Base-by-base conservation (phyloP, 192 early-diverging fungal species). In the Pilobolus umbonatus region DNA sequence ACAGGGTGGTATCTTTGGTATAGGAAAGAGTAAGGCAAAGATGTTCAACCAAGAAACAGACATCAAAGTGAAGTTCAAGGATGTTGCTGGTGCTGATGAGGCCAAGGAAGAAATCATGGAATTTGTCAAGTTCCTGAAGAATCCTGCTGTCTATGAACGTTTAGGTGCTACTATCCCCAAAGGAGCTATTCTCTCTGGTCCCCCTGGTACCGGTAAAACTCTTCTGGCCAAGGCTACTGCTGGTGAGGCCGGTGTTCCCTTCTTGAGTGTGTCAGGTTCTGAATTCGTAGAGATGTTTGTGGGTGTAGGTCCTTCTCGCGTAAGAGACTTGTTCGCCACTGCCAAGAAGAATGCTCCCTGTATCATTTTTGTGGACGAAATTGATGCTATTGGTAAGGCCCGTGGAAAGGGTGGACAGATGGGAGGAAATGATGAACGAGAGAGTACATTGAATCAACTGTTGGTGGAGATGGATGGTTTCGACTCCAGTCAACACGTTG, bases 231-330 rank as follows among this genome's bases (percentile, higher is more conserved):
- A 99, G 75, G 97, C 97, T 4, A 99, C 97, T 17, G 97, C 97
- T 7, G 97, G 97, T 26, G 97, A 99, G 73, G 97, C 97, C 5
- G 95, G 92, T 32, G 94, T 96, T 4, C 94, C 97, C 10, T 99
- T 99, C 74, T 74, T 99, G 31, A 90, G 87, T 56, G 97, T 99
- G n/a, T 98, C 95, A 5, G 97, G 97, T 9, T 98, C 95, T 1
- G 97, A 99, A 71, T 99, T 99, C 65, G 90, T 98, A 26, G 97
- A 99, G 72, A 99, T 99, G 97, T 99, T 99, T 92, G 97, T 99
- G 22, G 97, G 97, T 67, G 97, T 99, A 21, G 97, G 97, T 21
- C 90, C 81, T 32, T 83, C 81, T 22, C 86, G 97, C 29, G 95
- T 99, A 3, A 86, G 97, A 32, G 97, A 99, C 65, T 68, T 99